phyloP scores from a whole-genome alignment of 2,329 filamentous ascomycete genomes.

The Penicillium sp. region DNA sequence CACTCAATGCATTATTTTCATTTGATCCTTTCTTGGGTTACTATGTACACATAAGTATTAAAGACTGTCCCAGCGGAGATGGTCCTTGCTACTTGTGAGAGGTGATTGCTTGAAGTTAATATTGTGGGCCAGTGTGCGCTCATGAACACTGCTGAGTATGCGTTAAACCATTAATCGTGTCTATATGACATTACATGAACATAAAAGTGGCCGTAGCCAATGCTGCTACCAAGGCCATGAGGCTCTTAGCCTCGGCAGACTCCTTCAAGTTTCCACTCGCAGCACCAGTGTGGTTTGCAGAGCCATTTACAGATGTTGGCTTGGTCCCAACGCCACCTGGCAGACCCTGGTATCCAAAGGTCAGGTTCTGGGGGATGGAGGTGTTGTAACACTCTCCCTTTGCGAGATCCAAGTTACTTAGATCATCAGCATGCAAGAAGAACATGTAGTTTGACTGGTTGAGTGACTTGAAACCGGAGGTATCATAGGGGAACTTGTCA shows the following conservation, averaged over 20 bases:
- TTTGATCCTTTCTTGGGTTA: too few relatives aligned
- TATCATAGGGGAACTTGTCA: conserved; percentile 75
- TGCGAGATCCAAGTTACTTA: conserved; percentile 65
- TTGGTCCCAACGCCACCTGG: conserved; percentile 13
- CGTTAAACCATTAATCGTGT: conserved; percentile 1
- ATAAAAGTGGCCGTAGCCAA: conserved; percentile 13
- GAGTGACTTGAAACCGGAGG: conserved; percentile 67
- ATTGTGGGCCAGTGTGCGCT: not conserved
- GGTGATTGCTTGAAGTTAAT: not conserved
- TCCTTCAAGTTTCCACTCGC: conserved; percentile 8
- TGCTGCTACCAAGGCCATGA: conserved; percentile 6
- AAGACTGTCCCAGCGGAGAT: too few relatives aligned
- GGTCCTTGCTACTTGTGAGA: too few relatives aligned
- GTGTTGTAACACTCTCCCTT: conserved; percentile 69
- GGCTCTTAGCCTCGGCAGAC: conserved; percentile 1
- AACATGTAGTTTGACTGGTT: conserved; percentile 75
- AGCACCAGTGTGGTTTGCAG: conserved; percentile 19
- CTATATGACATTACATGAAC: conserved; percentile 9
- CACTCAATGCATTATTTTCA: too few relatives aligned
- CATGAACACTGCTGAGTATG: not conserved
- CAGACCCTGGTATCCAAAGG: conserved; percentile 64
- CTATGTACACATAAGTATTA: too few relatives aligned
- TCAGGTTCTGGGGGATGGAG: conserved; percentile 69
- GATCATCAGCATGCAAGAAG: conserved; percentile 71
- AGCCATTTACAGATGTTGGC: conserved; percentile 13